Base-by-base conservation (phyloP, 106 monocot species). In the Xerophyta viscosa region DNA sequence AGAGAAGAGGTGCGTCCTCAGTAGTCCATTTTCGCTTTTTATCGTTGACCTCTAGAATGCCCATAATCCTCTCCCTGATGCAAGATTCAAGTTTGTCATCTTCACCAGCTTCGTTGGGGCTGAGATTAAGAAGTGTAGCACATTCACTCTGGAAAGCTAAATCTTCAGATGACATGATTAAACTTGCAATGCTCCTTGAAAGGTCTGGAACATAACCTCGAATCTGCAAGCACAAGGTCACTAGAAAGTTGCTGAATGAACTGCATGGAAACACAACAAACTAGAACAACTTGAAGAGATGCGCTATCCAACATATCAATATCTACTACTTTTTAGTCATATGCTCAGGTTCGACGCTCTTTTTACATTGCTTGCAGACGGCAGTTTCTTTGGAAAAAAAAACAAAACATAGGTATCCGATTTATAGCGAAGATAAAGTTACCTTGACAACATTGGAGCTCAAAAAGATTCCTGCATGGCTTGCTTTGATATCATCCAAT, bases 141-240 rank as follows among this genome's bases (percentile, higher is more conserved):
- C 89, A 90, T 36, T 77, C 74, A 15, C 8, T 18, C 57, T 66
- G 76, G 73, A 89, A 89, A 17, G 64, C 70, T 8, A 9, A 20
- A 64, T 89, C 83, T 8, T 71, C 74, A 13, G 89, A 84, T 27
- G 83, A 77, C 24, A 60, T 20, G 54, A 89, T 84, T 52, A 89
- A 50, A 54, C 74, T 50, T 27, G 80, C 76, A 12, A 84, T 64
- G 24, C 80, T 23, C 71, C 68, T 74, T 54, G 89, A 77, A 52
- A 90, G 80, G 17, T 77, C 77, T n/a, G 89, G 84, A 46, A 62
- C 74, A 45, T 77, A 36, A 8, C 64, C 61, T 17, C 52, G 57
- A 42, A 90, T 54, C 89, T 90, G 74, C 42, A 37, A 55, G 50
- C 12, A 27, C 24, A 20, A 22, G 15, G 21, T 6, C 12, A 56